phyloP scores from a whole-genome alignment of 179 eudicot species.

The Gypsophila paniculata region DNA sequence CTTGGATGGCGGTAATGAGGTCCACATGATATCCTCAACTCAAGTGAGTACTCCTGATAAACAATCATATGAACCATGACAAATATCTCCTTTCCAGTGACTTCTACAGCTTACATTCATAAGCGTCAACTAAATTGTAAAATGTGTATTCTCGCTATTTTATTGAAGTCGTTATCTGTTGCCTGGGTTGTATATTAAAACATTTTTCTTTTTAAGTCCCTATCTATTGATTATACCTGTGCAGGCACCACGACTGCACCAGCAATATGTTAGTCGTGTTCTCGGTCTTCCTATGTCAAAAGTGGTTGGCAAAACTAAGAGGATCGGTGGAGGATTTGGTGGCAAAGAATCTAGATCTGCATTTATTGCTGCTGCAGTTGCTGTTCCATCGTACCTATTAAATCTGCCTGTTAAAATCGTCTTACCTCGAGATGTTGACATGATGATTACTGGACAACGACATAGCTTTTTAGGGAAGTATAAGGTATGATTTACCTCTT shows the following conservation, averaged over 20 bases:
- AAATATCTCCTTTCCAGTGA: conserved; percentile 5
- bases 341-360: conserved; percentile 98
- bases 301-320: conserved; percentile 89
- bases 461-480: conserved; percentile 98
- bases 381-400: conserved; percentile 78
- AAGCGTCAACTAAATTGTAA: too few relatives aligned
- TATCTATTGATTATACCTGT: conserved; percentile 7
- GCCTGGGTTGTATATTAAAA: not conserved
- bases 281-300: conserved; percentile 99
- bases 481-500: conserved; percentile 44
- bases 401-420: conserved; percentile 78
- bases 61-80: not conserved
- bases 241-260: conserved; percentile 98
- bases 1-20: conserved; percentile 85
- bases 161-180: too few relatives aligned
- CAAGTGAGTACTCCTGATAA: conserved; percentile 50
- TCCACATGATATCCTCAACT: conserved; percentile 97
- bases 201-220: too few relatives aligned
- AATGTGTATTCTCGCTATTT: too few relatives aligned
- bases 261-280: conserved; percentile 82
- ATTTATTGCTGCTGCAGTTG: conserved; percentile 76
- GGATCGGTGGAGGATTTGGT: conserved; percentile 98
- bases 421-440: conserved; percentile 85
- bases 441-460: conserved; percentile 95
- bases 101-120: not conserved